A percentile compares a stretch with the other conserved stretches of the same genome.
Conservation (phyloP, 805 yeast genomes). For the Millerozyma acaciae region DNA sequence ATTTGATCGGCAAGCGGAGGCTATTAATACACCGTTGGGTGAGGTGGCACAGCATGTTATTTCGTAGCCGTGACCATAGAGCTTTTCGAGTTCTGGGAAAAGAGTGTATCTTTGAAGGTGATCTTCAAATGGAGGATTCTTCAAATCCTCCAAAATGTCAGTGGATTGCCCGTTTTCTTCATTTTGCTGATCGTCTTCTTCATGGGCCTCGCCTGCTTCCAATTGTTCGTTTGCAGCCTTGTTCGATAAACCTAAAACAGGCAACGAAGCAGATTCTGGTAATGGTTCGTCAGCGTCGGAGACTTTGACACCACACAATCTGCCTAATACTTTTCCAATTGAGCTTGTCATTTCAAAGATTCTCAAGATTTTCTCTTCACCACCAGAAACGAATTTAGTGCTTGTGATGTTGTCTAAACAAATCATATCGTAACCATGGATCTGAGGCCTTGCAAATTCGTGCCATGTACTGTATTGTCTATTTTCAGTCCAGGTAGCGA, state of each 20-base stretch:
- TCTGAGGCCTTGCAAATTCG: slow-evolving; percentile 95
- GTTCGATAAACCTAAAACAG: slow-evolving; percentile 90
- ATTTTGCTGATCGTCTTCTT: slow-evolving; percentile 37
- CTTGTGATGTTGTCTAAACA: slow-evolving; percentile 60
- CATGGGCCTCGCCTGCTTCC: slow-evolving; percentile 37
- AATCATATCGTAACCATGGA: slow-evolving; percentile 96
- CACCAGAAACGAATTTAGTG: slow-evolving; percentile 80
- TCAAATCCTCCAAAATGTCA: slow-evolving; percentile 45
- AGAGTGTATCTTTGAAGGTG: slow-evolving; percentile 85
- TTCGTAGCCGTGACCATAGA: slow-evolving; percentile 98
- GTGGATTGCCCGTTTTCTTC: slow-evolving; percentile 29
- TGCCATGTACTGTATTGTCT: slow-evolving; percentile 55
- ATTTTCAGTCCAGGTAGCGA: slow-evolving; percentile 53
- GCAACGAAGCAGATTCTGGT: slow-evolving; percentile 86
- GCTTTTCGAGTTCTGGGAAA: slow-evolving; percentile 92
- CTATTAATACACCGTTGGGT: slow-evolving; percentile 59
- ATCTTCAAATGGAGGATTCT: slow-evolving; percentile 80
- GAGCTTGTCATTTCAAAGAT: slow-evolving; percentile 85
- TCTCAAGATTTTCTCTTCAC: slow-evolving; percentile 90
- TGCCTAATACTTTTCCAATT: slow-evolving; percentile 58
- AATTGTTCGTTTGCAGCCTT: slow-evolving; percentile 64
- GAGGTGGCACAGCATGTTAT: slow-evolving; percentile 73
- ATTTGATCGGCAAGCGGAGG: slow-evolving; percentile 91
- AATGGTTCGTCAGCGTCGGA: slow-evolving; percentile 26
- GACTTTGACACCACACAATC: slow-evolving; percentile 45